These are phyloP conservation scores for Mallotus nudiflorus DNA, from an alignment of 345 rosid species.

Conservation along the genomic window DNA sequence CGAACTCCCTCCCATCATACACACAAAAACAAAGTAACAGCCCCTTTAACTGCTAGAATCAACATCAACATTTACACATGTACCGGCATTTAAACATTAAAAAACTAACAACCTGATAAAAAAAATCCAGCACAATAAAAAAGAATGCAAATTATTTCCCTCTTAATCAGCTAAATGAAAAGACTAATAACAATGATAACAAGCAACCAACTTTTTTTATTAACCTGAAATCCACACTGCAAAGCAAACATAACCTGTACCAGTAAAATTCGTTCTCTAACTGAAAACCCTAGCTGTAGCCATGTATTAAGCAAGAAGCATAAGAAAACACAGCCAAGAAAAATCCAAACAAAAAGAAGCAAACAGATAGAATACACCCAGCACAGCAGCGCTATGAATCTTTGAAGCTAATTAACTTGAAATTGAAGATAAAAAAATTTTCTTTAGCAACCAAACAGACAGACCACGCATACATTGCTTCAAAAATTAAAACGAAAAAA, in stretches of 20 bases:
- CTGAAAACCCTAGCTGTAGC: background rate
- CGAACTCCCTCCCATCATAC: background rate
- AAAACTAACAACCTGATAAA: no score
- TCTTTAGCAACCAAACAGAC: conserved; percentile 4
- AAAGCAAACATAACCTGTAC: no score
- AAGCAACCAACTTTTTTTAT: no score
- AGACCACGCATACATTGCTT: conserved; percentile 8
- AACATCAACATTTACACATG: background rate
- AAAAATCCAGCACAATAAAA: no score
- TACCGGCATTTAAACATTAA: no score
- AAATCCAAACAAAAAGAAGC: background rate
- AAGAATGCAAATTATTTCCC: no score
- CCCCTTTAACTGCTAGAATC: background rate
- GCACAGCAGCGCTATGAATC: background rate
- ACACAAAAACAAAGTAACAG: no score
- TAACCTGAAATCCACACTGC: no score
- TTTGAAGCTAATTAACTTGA: background rate
- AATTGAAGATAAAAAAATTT: background rate
- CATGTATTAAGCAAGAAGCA: background rate
- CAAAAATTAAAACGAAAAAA: no score
- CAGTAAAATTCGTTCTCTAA: background rate
- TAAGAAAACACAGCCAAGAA: background rate
- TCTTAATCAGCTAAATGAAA: no score
- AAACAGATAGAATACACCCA: no score
- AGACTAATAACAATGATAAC: no score